phyloP scores from a whole-genome alignment of 2,329 filamentous ascomycete genomes.

The Thielaviopsis populi region DNA sequence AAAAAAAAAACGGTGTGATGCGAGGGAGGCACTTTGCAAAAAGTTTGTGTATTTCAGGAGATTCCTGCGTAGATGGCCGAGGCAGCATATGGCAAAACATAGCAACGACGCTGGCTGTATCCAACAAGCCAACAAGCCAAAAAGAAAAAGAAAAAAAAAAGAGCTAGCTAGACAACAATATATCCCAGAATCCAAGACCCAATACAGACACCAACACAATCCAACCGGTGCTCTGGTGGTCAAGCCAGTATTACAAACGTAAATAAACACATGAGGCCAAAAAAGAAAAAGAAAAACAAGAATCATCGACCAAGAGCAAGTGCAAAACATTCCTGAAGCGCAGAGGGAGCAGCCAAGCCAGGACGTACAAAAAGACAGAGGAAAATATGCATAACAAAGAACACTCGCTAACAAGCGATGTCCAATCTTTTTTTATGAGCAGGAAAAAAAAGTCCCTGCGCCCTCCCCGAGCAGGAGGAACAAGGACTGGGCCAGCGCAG shows the following conservation, averaged over 20 bases:
- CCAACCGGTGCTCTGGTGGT: too few relatives aligned
- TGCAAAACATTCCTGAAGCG: too few relatives aligned
- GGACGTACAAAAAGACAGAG: not conserved
- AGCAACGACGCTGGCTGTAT: not conserved
- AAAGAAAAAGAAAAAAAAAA: not conserved
- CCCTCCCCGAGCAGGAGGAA: not conserved
- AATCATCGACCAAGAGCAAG: not conserved
- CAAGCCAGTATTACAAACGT: too few relatives aligned
- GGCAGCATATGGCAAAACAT: not conserved
- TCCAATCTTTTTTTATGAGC: slow-evolving; percentile 2
- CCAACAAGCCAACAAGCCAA: not conserved
- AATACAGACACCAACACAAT: too few relatives aligned
- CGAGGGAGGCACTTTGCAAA: too few relatives aligned
- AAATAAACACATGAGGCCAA: not conserved
- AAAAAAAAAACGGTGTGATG: too few relatives aligned
- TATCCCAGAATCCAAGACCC: too few relatives aligned
- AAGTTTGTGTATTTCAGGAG: not conserved
- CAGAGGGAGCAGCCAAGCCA: too few relatives aligned
- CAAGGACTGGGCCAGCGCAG: too few relatives aligned
- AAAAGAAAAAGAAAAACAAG: not conserved
- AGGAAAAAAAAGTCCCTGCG: not conserved
- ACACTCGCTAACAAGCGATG: slow-evolving; percentile 7
- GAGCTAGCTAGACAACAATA: not conserved
- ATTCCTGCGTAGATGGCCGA: not conserved
- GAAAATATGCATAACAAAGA: not conserved